Evolutionary conservation across 164 flowering plant species (phyloP), one percentile per base, ranked within the genome.

Genomic region (grape (Vitis vinifera)): DNA sequence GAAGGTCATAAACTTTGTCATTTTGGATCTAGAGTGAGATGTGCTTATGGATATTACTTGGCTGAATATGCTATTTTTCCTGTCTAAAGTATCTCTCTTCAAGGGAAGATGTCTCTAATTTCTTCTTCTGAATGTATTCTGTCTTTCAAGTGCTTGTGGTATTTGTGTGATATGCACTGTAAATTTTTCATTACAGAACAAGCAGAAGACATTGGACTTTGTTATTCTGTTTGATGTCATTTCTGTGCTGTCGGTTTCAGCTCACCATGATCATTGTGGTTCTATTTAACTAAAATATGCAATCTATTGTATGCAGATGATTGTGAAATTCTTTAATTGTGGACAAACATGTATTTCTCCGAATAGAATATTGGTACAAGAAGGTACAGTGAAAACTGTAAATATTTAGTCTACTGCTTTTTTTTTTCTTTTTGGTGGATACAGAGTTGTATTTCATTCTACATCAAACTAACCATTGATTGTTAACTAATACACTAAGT

Each of bases 271-370:
- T 37, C 44, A 37, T 3, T 37, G 7, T 37, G 44, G 44, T 3
- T 37, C 44, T 9, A 55, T 48, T 56, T 61, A 12, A 13, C 66
- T 66, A 31, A 74, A 60, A 31, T 7, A 51, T 70, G 63, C 63
- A 56, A 65, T 67, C 68, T 60, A n/a, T 60, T 50, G 14, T 75
- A 37, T 87, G 66, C 89, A 95, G 99, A 81, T 96, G 73, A 97
- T 88, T 71, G 87, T 97, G 4, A 93, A 96, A 81, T 96, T 96
- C 69, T 91, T 95, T 27, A 96, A 96, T 68, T 91, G 88, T 81
- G 99, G 98, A 73, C 99, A 96, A 74, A 93, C 98, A 61, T 96
- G 99, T 82, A 97, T 91, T 2, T 90, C 97, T 75, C 93, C 94
- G 74, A 96, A 96, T 69, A 87, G 98, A 84, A 70, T 96, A 64